phyloP scores from a whole-genome alignment of 2,329 filamentous ascomycete genomes.

The Neonectria ditissima region DNA sequence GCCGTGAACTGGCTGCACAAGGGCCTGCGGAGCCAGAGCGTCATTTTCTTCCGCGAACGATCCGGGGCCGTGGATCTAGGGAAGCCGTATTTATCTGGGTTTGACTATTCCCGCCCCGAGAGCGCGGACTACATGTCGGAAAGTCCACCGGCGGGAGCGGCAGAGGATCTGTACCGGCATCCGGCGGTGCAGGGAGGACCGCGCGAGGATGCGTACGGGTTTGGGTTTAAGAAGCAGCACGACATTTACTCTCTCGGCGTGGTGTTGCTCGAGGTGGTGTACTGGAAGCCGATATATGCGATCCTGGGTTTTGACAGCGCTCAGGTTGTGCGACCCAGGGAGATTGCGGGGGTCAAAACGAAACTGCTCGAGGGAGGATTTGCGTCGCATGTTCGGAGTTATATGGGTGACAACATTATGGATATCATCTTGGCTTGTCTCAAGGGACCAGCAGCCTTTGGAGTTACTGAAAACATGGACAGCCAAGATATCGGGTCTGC shows the following conservation, averaged over 20 bases:
- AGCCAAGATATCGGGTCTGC: not conserved
- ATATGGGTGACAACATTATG: slow-evolving; percentile 1
- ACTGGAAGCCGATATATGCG: slow-evolving; percentile 11
- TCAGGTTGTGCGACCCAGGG: not conserved
- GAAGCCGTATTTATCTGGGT: slow-evolving; percentile 8
- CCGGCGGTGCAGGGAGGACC: slow-evolving; percentile 11
- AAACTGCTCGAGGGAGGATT: not conserved
- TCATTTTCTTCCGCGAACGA: slow-evolving; percentile 4
- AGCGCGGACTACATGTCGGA: not conserved
- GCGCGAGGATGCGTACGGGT: not conserved
- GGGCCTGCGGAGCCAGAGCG: slow-evolving; percentile 10
- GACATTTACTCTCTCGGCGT: slow-evolving; percentile 17
- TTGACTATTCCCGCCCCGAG: slow-evolving; percentile 14
- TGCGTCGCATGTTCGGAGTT: not conserved
- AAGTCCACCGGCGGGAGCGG: not conserved
- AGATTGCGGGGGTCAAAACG: slow-evolving; percentile 6
- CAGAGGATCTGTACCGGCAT: slow-evolving; percentile 15
- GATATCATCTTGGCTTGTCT: slow-evolving; percentile 8
- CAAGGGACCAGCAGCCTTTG: not conserved
- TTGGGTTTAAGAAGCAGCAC: slow-evolving; percentile 14
- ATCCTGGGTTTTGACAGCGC: slow-evolving; percentile 4
- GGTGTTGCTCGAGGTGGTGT: slow-evolving; percentile 8
- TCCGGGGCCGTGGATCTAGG: not conserved
- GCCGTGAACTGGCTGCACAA: slow-evolving; percentile 16
- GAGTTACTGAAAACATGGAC: not conserved